Conservation (phyloP, 2,329 filamentous ascomycete species). For the Cladophialophora psammophila region DNA sequence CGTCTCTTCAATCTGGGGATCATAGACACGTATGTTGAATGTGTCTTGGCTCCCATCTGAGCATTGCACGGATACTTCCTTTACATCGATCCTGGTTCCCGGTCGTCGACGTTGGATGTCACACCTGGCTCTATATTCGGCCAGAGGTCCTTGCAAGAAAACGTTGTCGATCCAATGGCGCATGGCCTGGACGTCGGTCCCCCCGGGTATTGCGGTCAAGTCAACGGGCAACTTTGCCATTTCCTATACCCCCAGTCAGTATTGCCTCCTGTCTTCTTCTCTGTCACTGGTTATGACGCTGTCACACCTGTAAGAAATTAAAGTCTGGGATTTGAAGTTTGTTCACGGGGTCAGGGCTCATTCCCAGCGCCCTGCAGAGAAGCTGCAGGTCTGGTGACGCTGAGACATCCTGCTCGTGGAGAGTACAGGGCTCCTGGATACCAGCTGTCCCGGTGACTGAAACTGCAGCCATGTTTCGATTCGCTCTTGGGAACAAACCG, state of each 20-base stretch:
- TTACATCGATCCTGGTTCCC: slow-evolving; percentile 4
- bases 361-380: slow-evolving; percentile 7
- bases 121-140: slow-evolving; percentile 8
- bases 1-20: not conserved
- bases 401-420: not conserved
- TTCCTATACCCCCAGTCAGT: slow-evolving; percentile 16
- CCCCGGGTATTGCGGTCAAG: not conserved
- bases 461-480: not conserved
- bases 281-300: not conserved
- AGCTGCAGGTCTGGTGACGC: slow-evolving; percentile 4
- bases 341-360: slow-evolving; percentile 8
- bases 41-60: slow-evolving; percentile 8
- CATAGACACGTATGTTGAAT: slow-evolving; percentile 18
- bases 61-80: slow-evolving; percentile 12
- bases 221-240: slow-evolving; percentile 18
- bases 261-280: not conserved
- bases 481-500: not conserved
- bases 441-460: slow-evolving; percentile 5
- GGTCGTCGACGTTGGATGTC: slow-evolving; percentile 8
- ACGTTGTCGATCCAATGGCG: slow-evolving; percentile 20
- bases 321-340: slow-evolving; percentile 16
- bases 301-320: slow-evolving; percentile 17
- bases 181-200: slow-evolving; percentile 22
- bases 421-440: not conserved
- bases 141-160: slow-evolving; percentile 10